Percentiles rank a stretch among this genome's conserved stretches.
phyloP scores from a whole-genome alignment of 495 filamentous ascomycete genomes.

The Hypoxylon intermedium region DNA sequence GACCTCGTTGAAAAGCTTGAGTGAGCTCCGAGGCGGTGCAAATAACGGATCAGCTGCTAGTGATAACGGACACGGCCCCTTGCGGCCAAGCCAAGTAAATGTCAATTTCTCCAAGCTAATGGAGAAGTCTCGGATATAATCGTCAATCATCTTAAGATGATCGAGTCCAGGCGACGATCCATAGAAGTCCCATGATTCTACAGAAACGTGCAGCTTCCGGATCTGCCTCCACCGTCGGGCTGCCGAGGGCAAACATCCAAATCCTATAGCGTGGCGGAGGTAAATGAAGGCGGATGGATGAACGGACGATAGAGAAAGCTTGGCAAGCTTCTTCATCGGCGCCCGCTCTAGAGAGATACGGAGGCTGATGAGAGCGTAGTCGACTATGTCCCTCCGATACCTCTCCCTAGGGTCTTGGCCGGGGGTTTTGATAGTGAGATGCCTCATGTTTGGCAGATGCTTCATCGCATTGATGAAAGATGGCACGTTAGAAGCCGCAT shows the following conservation, averaged over 20 bases:
- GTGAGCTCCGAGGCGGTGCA: conserved; percentile 55
- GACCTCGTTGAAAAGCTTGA: conserved; percentile 62
- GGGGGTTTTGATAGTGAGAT: conserved; percentile 74
- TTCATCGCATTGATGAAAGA: conserved; percentile 76
- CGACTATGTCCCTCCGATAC: conserved; percentile 75
- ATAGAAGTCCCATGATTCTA: conserved; percentile 68
- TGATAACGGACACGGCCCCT: conserved; percentile 71
- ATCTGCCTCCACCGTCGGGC: conserved; percentile 75
- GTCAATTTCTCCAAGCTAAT: conserved; percentile 65
- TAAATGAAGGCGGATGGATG: conserved; percentile 75
- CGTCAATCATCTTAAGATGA: conserved; percentile 77
- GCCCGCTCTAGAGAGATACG: conserved; percentile 77
- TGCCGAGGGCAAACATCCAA: conserved; percentile 69
- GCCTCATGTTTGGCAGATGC: conserved; percentile 66
- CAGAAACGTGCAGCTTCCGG: conserved; percentile 68
- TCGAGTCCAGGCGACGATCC: conserved; percentile 62
- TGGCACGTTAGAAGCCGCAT: conserved; percentile 81
- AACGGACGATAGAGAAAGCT: conserved; percentile 69
- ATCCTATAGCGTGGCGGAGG: conserved; percentile 68
- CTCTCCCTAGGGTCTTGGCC: conserved; percentile 69
- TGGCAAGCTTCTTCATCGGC: conserved; percentile 63
- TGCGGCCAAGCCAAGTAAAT: conserved; percentile 74
- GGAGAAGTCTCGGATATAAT: conserved; percentile 71
- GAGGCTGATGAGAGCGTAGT: conserved; percentile 81
- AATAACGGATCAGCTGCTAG: conserved; percentile 68